Evolutionary conservation across 345 rosid species (phyloP), one percentile per base, ranked within the genome.

Genomic region (Punica granatum): DNA sequence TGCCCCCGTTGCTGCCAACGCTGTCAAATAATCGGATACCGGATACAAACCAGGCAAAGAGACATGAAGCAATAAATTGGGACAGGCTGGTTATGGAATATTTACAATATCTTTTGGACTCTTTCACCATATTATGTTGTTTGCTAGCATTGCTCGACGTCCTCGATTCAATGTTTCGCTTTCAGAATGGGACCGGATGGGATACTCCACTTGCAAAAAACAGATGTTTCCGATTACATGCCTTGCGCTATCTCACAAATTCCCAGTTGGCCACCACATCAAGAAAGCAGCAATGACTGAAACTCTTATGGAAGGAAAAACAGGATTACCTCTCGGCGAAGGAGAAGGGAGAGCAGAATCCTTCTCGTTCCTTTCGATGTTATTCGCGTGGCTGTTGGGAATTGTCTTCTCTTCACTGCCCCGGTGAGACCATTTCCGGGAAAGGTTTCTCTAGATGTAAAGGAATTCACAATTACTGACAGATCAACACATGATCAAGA

Each of bases 341-440:
- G 90, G 75, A 37, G 79, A 69, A 46, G 88, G 74, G 73, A 69
- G 74, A 34, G 70, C 41, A 14, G 70, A 53, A 49, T 83, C 88
- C 65, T 70, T 80, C 3, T 66, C 75, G 49, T 82, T 88, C 69
- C 73, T 80, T n/a, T 74, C 72, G 67, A 71, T 71, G 19, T 13
- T 56, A 28, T 26, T 56, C 6, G 81, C 42, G 72, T 76, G 81
- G 25, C 72, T 73, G 59, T 74, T 75, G 16, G 71, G 71, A 72
- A 82, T 88, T 75, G 81, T 81, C 72, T 84, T 86, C 33, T 64
- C 73, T 25, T 66, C 70, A 62, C 67, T 66, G 42, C 78, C 77
- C 37, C 94, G 86, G 53, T 59, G 72, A 19, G 86, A 73, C 78
- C 91, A 93, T 78, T 90, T 93, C 70, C 88, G 81, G 58, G 97